A percentile compares a stretch with the other conserved stretches of the same genome.
Conservation (phyloP, 495 filamentous ascomycete species). For the Gamarada debralockiae region DNA sequence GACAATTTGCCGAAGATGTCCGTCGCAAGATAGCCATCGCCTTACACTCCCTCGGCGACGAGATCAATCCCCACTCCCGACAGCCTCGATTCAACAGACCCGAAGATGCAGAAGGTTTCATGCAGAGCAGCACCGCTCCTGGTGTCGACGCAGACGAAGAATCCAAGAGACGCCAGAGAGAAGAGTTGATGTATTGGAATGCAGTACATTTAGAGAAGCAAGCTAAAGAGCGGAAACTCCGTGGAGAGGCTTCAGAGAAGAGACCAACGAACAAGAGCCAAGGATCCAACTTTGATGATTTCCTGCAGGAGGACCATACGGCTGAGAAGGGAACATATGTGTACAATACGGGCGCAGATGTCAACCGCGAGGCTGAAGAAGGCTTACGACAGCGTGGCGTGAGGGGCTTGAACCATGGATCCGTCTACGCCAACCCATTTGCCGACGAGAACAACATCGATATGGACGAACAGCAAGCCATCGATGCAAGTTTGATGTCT, state of each 20-base stretch:
- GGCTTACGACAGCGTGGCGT: conserved; percentile 45
- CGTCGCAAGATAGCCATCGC: conserved; percentile 76
- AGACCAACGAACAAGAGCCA: conserved; percentile 20
- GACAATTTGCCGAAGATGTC: conserved; percentile 69
- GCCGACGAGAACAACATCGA: conserved; percentile 51
- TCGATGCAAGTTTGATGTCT: conserved; percentile 39
- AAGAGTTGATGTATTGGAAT: conserved; percentile 73
- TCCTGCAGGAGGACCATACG: conserved; percentile 38
- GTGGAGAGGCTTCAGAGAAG: background rate
- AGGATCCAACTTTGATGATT: conserved; percentile 50
- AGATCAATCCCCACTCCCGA: conserved; percentile 50
- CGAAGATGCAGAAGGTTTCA: conserved; percentile 54
- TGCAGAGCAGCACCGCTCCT: conserved; percentile 49
- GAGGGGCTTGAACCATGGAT: conserved; percentile 43
- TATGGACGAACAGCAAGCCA: conserved; percentile 28
- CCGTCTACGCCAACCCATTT: conserved; percentile 56
- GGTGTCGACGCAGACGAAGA: conserved; percentile 67
- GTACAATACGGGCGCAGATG: conserved; percentile 44
- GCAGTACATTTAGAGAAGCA: conserved; percentile 28
- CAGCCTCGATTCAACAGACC: conserved; percentile 52
- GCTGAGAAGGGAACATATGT: conserved; percentile 45
- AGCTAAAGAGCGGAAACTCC: conserved; percentile 13
- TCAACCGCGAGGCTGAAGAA: conserved; percentile 25
- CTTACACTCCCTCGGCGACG: conserved; percentile 73
- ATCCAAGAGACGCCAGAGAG: conserved; percentile 58